Base-by-base conservation (phyloP, 208 protist genomes). In the Tritrichomonas musculus region DNA sequence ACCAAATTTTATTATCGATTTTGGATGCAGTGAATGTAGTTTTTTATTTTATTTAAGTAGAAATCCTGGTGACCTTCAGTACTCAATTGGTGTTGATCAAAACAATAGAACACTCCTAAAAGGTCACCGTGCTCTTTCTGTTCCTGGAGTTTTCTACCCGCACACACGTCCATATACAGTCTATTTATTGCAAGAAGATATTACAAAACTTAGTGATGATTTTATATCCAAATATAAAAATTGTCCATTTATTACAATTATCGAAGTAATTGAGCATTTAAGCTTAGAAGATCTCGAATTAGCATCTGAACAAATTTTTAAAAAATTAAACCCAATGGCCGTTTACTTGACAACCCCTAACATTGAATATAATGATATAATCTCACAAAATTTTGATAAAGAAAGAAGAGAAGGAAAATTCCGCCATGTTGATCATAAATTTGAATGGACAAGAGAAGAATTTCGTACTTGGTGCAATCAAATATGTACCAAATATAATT, bases 221-320 rank as follows among this genome's bases (percentile, higher is more conserved):
- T 57, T 88, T 88, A 13, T 88, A 39, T 33, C 53, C 39, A 1
- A 88, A 57, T 60, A 57, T 47, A 53, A 57, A 22, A 33, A 39
- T 39, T 88, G 47, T 57, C 77, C 77, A 39, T 55, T 57, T 60
- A 17, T 88, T 8, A 88, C 77, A 57, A 57, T 88, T 25, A 33
- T 88, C 9, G 77, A 88, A 88, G 25, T 88, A 57, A 88, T 88
- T 9, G 77, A 88, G 36, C 77, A 88, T 88, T 39, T 88, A 0
- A 0, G 13, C 11, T 17, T 39, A 60, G 47, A 88, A 39, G 3
- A 25, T 1, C 17, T 88, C 8, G 47, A 57, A n/a, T 3, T 20
- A 57, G 41, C 47, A 39, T 14, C 39, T 5, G 20, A 88, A 8
- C 27, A 60, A 53, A 39, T 88, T 17, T 88, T 88, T 22, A 8